phyloP scores from a whole-genome alignment of 768 basidiomycete genomes.

The Boletus reticuloceps region DNA sequence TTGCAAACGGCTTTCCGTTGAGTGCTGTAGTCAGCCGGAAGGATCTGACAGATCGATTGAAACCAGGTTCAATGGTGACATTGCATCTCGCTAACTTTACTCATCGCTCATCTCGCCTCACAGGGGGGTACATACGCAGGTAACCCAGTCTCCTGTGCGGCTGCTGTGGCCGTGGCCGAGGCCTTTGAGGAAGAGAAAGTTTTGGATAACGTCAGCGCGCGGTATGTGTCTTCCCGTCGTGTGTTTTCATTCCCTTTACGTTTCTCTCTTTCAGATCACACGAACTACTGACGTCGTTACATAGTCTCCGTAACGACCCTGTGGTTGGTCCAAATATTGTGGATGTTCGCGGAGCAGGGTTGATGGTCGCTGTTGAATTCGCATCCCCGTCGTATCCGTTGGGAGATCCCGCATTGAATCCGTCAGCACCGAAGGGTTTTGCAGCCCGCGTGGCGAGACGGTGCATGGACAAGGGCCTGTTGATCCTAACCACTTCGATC shows the following conservation, averaged over 20 bases:
- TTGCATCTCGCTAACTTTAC: neutral
- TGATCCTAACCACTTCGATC: conserved; percentile 86
- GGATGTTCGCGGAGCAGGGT: conserved; percentile 84
- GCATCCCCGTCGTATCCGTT: conserved; percentile 56
- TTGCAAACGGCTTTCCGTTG: conserved; percentile 93
- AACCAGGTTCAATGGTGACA: conserved; percentile 75
- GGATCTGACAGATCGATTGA: conserved; percentile 76
- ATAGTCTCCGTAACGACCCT: conserved; percentile 53
- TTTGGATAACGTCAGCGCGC: conserved; percentile 70
- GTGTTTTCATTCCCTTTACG: conserved; percentile 1
- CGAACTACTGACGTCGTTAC: conserved; percentile 66
- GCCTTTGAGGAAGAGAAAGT: conserved; percentile 79
- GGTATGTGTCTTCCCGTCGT: conserved; percentile 42
- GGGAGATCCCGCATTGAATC: conserved; percentile 43
- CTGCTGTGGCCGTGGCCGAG: conserved; percentile 79
- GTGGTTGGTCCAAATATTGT: conserved; percentile 58
- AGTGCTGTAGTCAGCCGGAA: conserved; percentile 80
- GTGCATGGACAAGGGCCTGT: conserved; percentile 83
- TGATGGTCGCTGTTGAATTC: conserved; percentile 88
- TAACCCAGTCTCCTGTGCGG: conserved; percentile 90
- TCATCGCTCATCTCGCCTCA: conserved; percentile 8
- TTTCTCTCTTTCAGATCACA: conserved; percentile 46
- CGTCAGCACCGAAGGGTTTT: conserved; percentile 47
- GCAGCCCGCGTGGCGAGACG: conserved; percentile 70
- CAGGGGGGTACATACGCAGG: conserved; percentile 91